A percentile compares a stretch with the other conserved stretches of the same genome.
Conservation (phyloP, 257 asterid species). For the Hygrophila difformis region DNA sequence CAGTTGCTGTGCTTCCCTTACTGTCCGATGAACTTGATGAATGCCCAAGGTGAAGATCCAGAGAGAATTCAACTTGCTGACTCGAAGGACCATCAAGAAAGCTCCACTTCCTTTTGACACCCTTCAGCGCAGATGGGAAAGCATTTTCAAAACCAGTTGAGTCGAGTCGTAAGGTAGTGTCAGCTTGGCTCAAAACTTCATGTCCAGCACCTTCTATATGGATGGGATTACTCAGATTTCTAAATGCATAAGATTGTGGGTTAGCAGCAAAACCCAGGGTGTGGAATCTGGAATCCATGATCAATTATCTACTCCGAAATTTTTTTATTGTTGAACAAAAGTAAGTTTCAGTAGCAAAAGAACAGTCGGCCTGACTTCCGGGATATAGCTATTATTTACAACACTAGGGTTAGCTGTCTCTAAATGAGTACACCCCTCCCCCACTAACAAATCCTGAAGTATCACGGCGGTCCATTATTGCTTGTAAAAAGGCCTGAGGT, state of each 20-base stretch:
- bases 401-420: conserved; percentile 62
- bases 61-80: conserved; percentile 33
- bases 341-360: conserved; percentile 41
- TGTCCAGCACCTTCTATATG: conserved; percentile 40
- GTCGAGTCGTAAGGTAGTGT: conserved; percentile 73
- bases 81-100: conserved; percentile 27
- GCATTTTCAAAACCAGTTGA: conserved; percentile 41
- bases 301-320: conserved; percentile 31
- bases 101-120: conserved; percentile 73
- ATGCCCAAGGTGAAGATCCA: conserved; percentile 66
- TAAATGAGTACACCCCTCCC: conserved; percentile 59
- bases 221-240: conserved; percentile 52
- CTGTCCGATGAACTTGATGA: conserved; percentile 92
- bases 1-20: conserved; percentile 88
- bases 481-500: conserved; percentile 9
- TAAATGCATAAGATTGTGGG: conserved; percentile 48
- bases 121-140: conserved; percentile 33
- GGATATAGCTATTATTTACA: conserved; percentile 37
- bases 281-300: conserved; percentile 72
- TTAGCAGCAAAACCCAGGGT: conserved; percentile 61
- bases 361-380: conserved; percentile 87
- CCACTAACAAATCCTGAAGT: conserved; percentile 98
- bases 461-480: conserved; percentile 86
- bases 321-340: conserved; percentile 37
- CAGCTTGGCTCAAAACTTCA: conserved; percentile 37